A percentile compares a stretch with the other conserved stretches of the same genome.
Evolutionary conservation across 768 basidiomycete genomes (phyloP).

Genomic region (Hypsizygus marmoreus): DNA sequence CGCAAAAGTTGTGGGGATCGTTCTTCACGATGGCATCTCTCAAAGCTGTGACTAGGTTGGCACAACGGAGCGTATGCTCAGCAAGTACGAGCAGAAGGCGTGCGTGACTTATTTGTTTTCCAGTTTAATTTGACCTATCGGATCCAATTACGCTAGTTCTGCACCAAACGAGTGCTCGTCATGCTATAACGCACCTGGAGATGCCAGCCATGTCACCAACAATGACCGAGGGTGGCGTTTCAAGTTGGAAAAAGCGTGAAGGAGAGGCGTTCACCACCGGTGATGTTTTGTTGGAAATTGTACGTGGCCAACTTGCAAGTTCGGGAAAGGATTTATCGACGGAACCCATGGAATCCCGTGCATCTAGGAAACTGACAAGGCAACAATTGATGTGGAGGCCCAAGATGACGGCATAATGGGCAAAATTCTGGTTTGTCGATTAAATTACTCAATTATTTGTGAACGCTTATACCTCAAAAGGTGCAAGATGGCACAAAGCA

Average conservation of each 20-base stretch:
- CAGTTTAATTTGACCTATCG: neutral
- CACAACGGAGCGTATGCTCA: constrained; percentile 10
- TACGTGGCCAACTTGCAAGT: constrained; percentile 37
- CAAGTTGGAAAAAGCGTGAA: constrained; percentile 87
- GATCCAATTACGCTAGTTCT: constrained; percentile 41
- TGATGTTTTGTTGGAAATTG: constrained; percentile 89
- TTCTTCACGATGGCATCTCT: constrained; percentile 23
- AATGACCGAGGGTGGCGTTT: constrained; percentile 93
- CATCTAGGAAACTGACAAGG: constrained; percentile 86
- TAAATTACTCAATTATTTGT: neutral
- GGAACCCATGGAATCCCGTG: constrained; percentile 1
- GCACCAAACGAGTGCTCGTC: constrained; percentile 50
- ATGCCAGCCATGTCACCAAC: constrained; percentile 99
- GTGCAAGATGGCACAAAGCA: constrained; percentile 78
- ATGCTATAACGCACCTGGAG: constrained; percentile 71
- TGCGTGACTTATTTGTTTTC: constrained; percentile 1
- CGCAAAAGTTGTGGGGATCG: constrained; percentile 1
- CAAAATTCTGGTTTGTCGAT: constrained; percentile 78
- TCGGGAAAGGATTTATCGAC: neutral
- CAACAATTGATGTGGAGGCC: constrained; percentile 98
- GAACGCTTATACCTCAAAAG: constrained; percentile 35
- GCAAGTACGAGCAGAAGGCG: constrained; percentile 11
- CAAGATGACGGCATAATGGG: constrained; percentile 95
- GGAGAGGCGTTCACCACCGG: constrained; percentile 80
- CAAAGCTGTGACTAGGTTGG: constrained; percentile 11